Evolutionary conservation across 352 stramenopile species (phyloP).

Genomic region (Pythium graminicola): DNA sequence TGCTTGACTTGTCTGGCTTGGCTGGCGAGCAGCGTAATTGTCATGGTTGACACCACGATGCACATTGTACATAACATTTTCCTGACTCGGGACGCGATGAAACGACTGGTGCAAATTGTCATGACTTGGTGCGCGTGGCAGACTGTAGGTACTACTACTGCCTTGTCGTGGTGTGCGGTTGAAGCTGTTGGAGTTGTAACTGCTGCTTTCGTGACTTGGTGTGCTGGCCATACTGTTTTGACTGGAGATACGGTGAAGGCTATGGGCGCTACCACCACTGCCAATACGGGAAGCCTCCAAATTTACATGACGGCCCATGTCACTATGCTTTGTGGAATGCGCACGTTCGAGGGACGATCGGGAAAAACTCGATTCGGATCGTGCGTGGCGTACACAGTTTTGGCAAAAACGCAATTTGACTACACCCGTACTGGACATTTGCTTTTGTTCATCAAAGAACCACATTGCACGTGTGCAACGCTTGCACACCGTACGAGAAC

Average conservation of each 20-base stretch:
- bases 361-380: conserved; percentile 15
- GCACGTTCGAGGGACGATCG: conserved; percentile 4
- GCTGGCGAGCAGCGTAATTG: conserved; percentile 5
- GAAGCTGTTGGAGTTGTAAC: background rate
- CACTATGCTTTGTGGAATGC: background rate
- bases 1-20: conserved; percentile 2
- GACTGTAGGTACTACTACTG: background rate
- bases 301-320: too few relatives aligned
- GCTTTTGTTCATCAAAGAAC: conserved; percentile 33
- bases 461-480: conserved; percentile 26
- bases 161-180: conserved; percentile 8
- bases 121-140: conserved; percentile 13
- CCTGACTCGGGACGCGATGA: conserved; percentile 5
- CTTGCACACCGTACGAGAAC: conserved; percentile 28
- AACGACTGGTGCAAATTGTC: conserved; percentile 1
- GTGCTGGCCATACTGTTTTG: conserved; percentile 9
- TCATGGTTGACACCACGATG: background rate
- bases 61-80: conserved; percentile 6
- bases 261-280: conserved; percentile 4
- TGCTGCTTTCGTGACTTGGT: conserved; percentile 1
- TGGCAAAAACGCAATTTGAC: conserved; percentile 29
- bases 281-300: conserved; percentile 1
- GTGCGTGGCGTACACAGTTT: conserved; percentile 29
- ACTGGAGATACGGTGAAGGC: conserved; percentile 18
- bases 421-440: conserved; percentile 26